These are phyloP conservation scores for Citrus sp. DNA, from an alignment of 345 rosid genomes.

Conservation along the genomic window DNA sequence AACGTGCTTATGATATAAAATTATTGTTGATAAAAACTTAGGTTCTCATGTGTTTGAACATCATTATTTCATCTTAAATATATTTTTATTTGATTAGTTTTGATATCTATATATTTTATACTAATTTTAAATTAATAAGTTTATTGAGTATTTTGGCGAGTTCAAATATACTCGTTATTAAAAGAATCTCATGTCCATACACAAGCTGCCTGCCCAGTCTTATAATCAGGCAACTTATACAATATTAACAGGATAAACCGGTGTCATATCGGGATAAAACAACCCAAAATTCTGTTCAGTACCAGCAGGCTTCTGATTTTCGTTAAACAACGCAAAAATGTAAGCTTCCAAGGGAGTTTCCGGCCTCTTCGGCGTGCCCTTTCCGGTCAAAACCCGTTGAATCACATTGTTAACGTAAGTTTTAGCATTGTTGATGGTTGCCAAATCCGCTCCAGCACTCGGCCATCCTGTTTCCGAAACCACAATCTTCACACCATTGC, in stretches of 20 bases:
- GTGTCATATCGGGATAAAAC: background rate
- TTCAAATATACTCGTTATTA: too few relatives aligned
- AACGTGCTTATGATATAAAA: too few relatives aligned
- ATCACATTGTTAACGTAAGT: background rate
- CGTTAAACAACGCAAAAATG: slow-evolving; percentile 4
- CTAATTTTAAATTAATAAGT: too few relatives aligned
- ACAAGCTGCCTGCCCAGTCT: too few relatives aligned
- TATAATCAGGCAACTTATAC: background rate
- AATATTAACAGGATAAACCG: background rate
- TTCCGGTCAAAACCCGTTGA: background rate
- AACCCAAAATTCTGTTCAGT: slow-evolving; percentile 10
- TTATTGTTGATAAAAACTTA: too few relatives aligned
- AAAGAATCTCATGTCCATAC: too few relatives aligned
- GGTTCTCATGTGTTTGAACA: too few relatives aligned
- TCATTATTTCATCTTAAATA: too few relatives aligned
- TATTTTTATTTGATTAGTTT: too few relatives aligned
- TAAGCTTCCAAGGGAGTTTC: background rate
- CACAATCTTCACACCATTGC: background rate
- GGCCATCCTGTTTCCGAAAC: slow-evolving; percentile 26
- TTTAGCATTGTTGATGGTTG: background rate
- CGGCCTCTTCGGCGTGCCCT: background rate
- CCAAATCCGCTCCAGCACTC: slow-evolving; percentile 9
- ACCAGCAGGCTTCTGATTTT: background rate
- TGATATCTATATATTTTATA: too few relatives aligned
- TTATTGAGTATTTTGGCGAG: too few relatives aligned